Percentiles rank a stretch among this genome's conserved stretches.
Evolutionary conservation across 78 protist genomes (phyloP).

Genomic region (Pigoraptor vietnamica): DNA sequence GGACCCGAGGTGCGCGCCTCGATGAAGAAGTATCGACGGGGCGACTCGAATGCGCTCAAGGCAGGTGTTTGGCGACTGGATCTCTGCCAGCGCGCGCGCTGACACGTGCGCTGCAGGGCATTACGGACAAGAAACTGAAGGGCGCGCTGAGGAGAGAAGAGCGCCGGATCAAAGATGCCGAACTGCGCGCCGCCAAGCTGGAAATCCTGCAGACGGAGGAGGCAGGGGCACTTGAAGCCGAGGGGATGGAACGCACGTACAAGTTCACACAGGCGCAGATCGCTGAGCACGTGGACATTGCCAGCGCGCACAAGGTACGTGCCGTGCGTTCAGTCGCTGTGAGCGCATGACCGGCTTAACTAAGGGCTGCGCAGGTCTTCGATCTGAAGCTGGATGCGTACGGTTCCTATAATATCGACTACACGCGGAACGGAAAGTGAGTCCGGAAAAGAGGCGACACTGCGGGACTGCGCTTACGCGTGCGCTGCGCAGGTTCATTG

Average conservation of each 20-base stretch:
- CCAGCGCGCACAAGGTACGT: conserved; percentile 41
- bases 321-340: background rate
- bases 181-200: background rate
- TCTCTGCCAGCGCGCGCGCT: too few relatives aligned
- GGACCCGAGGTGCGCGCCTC: background rate
- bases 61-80: too few relatives aligned
- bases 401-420: conserved; percentile 82
- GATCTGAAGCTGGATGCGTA: conserved; percentile 39
- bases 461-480: background rate
- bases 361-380: conserved; percentile 10
- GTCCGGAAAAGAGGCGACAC: too few relatives aligned
- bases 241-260: conserved; percentile 77
- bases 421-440: conserved; percentile 66
- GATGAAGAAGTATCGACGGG: background rate
- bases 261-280: conserved; percentile 60
- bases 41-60: background rate
- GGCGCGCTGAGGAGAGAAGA: background rate
- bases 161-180: background rate
- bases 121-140: conserved; percentile 22
- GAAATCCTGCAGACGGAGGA: conserved; percentile 22
- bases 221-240: conserved; percentile 53
- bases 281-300: conserved; percentile 50
- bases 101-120: background rate
- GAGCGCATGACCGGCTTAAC: background rate
- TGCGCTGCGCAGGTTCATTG: conserved; percentile 19